These are phyloP conservation scores for Pulveroboletus sp. DNA, from an alignment of 768 basidiomycete species.

Conservation along the genomic window DNA sequence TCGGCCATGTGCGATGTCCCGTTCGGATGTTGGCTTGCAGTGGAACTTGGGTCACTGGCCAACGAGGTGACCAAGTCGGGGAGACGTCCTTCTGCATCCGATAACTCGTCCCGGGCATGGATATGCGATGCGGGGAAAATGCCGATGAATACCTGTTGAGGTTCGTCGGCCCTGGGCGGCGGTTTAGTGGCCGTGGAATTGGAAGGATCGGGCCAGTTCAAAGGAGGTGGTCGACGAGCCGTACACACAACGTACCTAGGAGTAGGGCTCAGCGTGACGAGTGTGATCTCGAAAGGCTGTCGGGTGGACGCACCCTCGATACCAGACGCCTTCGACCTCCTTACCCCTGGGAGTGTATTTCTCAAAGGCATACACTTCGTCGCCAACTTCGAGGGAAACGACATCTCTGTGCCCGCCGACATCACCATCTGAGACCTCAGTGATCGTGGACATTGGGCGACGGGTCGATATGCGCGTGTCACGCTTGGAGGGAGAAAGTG, in stretches of 20 bases:
- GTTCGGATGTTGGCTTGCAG: slow-evolving; percentile 29
- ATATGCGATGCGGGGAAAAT: slow-evolving; percentile 92
- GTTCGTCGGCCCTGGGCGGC: slow-evolving; percentile 62
- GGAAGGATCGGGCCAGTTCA: slow-evolving; percentile 63
- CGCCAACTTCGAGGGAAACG: slow-evolving; percentile 87
- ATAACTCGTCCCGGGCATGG: slow-evolving; percentile 77
- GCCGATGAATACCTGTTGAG: slow-evolving; percentile 87
- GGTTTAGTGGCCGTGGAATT: slow-evolving; percentile 34
- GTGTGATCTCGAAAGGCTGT: not conserved
- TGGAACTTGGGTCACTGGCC: slow-evolving; percentile 31
- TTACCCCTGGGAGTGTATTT: slow-evolving; percentile 71
- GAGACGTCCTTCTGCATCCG: slow-evolving; percentile 83
- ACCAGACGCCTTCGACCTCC: slow-evolving; percentile 83
- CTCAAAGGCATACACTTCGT: slow-evolving; percentile 97
- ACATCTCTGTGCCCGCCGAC: slow-evolving; percentile 65
- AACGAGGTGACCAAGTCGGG: slow-evolving; percentile 66
- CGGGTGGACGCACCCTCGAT: slow-evolving; percentile 71
- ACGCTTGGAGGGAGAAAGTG: slow-evolving; percentile 69
- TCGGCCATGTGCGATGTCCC: slow-evolving; percentile 41
- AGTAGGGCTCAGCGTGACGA: not conserved
- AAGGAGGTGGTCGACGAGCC: slow-evolving; percentile 60
- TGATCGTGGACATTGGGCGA: slow-evolving; percentile 38
- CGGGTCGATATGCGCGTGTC: slow-evolving; percentile 58
- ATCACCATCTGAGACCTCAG: slow-evolving; percentile 52
- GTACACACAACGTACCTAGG: slow-evolving; percentile 82